These are phyloP conservation scores for Trichoderma asperellum DNA, from an alignment of 2,329 filamentous ascomycete species.

Conservation along the genomic window DNA sequence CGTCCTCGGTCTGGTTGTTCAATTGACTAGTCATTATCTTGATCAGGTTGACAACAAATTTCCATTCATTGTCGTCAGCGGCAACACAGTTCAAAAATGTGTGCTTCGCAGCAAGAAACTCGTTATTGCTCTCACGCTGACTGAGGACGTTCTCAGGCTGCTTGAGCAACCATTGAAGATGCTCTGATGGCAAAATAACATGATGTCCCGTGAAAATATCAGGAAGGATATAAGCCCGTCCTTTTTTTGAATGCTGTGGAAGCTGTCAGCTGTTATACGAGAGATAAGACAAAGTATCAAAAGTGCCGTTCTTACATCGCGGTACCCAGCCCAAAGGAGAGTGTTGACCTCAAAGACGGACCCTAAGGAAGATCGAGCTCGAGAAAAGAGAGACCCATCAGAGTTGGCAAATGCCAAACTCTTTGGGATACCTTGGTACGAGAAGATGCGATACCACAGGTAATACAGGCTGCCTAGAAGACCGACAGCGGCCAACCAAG, in stretches of 20 bases:
- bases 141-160: constrained; percentile 9
- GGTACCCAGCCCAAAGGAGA: constrained; percentile 15
- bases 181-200: constrained; percentile 6
- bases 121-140: constrained; percentile 18
- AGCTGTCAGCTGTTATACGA: not conserved
- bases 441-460: constrained; percentile 17
- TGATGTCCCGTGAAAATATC: constrained; percentile 19
- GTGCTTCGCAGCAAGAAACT: constrained; percentile 17
- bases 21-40: constrained; percentile 3
- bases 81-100: constrained; percentile 18
- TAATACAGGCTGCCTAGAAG: constrained; percentile 7
- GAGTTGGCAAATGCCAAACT: constrained; percentile 14
- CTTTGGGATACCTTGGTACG: constrained; percentile 15
- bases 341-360: constrained; percentile 10
- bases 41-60: constrained; percentile 7
- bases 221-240: constrained; percentile 19
- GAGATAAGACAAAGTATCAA: too few species aligned
- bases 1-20: constrained; percentile 12
- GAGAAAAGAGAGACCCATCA: constrained; percentile 14
- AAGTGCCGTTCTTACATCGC: not conserved
- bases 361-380: not conserved
- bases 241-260: constrained; percentile 1
- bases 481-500: not conserved
- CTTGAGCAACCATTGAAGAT: constrained; percentile 11
- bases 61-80: constrained; percentile 10